Base-by-base conservation (phyloP, 768 basidiomycete genomes). In the Boletus reticulatus region DNA sequence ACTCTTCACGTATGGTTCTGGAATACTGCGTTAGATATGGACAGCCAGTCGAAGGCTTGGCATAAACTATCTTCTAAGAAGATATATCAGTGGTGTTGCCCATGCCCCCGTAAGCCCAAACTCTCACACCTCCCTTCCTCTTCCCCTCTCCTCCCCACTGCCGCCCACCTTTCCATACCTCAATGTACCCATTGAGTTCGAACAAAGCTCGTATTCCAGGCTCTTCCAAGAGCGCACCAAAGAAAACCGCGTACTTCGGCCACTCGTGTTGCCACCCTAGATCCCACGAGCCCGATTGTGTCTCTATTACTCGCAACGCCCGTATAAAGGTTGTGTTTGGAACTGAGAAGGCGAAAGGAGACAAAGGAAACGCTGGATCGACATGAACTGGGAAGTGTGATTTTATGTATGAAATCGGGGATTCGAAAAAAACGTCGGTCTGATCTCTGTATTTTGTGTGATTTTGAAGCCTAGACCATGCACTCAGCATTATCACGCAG, bases 181-280 rank as follows among this genome's bases (percentile, higher is more conserved):
- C 83, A 19, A 48, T 39, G 60, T 94, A 97, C 4, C 87, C 88
- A 37, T 76, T 77, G 16, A 66, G 67, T 48, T 71, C 64, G 46
- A 94, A 70, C 24, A 84, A 22, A 3, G 69, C 60, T 43, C 69
- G 64, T 2, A 92, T 76, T 3, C 78, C 81, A 10, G 75, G 70
- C 48, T 80, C 72, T 6, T 76, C 70, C 42, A 96, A 74, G 43
- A 98, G 73, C n/a, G 79, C 79, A 6, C 91, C 92, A 66, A 98
- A 98, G 50, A 94, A 75, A 4, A 93, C 81, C 16, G 98, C 63
- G 69, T 94, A 84, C 43, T 78, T 80, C 0, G 96, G 94, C 90
- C 92, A 94, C 56, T 83, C 75, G 57, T 94, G 89, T 51, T 51
- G 65, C 85, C 90, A 92, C 0, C 66, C 66, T 31, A 72, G 61